Evolutionary conservation across 2,329 filamentous ascomycete genomes (phyloP).

Genomic region (Aspergillus niger): DNA sequence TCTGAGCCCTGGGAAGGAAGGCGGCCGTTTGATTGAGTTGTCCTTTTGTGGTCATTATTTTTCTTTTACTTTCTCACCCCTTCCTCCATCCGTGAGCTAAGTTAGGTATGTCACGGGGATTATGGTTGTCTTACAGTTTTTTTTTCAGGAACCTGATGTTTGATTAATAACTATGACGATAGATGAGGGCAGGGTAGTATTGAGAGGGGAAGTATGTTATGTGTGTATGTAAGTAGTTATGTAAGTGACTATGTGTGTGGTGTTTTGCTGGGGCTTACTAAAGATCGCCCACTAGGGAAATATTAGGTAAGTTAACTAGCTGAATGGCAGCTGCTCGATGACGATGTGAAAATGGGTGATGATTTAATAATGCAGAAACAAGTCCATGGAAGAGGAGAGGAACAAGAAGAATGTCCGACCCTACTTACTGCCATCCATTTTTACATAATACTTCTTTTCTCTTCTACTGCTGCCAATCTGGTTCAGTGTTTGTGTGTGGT

Average conservation of each 20-base stretch:
- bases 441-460: no score
- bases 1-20: slow-evolving; percentile 13
- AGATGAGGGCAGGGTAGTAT: no score
- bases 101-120: no score
- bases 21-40: slow-evolving; percentile 9
- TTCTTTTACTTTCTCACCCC: background rate
- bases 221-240: no score
- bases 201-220: no score
- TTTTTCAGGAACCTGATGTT: no score
- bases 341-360: background rate
- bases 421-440: no score
- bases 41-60: background rate
- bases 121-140: no score
- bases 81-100: background rate
- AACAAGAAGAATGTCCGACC: background rate
- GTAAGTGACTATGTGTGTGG: no score
- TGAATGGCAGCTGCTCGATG: background rate
- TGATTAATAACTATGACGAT: no score
- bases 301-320: background rate
- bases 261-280: background rate
- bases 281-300: background rate
- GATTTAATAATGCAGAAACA: background rate
- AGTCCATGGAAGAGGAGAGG: background rate
- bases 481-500: no score
- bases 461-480: no score